Evolutionary conservation across 192 early-diverging fungal species (phyloP).

Genomic region (Coemansia sp.): DNA sequence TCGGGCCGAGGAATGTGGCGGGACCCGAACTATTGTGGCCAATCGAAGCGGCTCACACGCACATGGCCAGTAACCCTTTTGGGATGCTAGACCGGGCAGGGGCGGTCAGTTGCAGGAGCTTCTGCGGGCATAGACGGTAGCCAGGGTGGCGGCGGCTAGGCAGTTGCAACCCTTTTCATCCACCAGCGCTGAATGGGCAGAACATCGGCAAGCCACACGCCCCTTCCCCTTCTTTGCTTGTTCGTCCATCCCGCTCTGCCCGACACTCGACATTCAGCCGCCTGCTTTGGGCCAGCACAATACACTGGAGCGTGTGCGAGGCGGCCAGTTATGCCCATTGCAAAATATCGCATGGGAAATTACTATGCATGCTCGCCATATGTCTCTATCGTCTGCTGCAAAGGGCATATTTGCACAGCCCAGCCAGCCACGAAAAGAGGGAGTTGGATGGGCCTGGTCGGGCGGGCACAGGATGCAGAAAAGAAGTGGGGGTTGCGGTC

Average conservation of each 20-base stretch:
- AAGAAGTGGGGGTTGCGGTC: background rate
- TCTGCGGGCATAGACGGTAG: background rate
- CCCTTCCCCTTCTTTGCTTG: conserved; percentile 5
- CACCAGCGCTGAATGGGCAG: conserved; percentile 15
- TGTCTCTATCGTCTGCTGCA: background rate
- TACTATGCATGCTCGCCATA: conserved; percentile 1
- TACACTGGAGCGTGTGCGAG: background rate
- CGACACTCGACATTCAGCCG: conserved; percentile 8
- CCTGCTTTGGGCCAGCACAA: conserved; percentile 5
- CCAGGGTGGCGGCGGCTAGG: conserved; percentile 33
- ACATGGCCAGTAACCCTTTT: background rate
- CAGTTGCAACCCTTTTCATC: conserved; percentile 28
- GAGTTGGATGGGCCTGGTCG: background rate
- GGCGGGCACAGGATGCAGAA: background rate
- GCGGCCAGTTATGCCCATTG: conserved; percentile 12
- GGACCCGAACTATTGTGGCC: background rate
- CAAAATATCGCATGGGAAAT: conserved; percentile 17
- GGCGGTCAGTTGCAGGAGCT: background rate
- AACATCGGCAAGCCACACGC: conserved; percentile 33
- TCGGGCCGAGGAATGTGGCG: too few species aligned
- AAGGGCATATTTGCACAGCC: background rate
- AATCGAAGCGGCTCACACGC: background rate
- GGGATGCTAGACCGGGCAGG: background rate
- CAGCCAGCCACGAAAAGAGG: background rate
- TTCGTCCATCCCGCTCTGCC: background rate